Percentiles rank a stretch among this genome's conserved stretches.
Evolutionary conservation across 768 basidiomycete genomes (phyloP).

Genomic region (Lactarius evosmus): DNA sequence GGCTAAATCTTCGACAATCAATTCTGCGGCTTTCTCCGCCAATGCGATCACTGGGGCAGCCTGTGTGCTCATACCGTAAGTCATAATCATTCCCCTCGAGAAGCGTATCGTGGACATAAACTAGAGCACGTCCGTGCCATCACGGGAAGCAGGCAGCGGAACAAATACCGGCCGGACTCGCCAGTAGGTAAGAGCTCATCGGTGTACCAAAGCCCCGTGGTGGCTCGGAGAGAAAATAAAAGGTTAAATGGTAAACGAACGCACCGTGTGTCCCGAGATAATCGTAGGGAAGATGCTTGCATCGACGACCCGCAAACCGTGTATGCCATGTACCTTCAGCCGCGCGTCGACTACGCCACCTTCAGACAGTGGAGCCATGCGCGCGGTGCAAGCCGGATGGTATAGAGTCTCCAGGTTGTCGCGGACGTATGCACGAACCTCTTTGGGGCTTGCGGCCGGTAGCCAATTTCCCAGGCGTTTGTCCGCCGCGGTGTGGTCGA

Average conservation of each 20-base stretch:
- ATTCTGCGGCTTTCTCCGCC: conserved; percentile 35
- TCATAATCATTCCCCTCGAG: not conserved
- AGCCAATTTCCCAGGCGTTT: conserved; percentile 41
- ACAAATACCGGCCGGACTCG: not conserved
- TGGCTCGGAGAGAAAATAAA: not conserved
- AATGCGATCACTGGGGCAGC: conserved; percentile 32
- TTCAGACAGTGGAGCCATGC: conserved; percentile 37
- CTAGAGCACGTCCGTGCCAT: not conserved
- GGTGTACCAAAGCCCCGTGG: not conserved
- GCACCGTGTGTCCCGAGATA: conserved; percentile 45
- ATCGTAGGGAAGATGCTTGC: conserved; percentile 46
- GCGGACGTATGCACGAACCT: conserved; percentile 38
- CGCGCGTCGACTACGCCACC: conserved; percentile 45
- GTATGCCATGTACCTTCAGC: conserved; percentile 43
- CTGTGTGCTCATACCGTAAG: conserved; percentile 22
- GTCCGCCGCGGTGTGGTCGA: conserved; percentile 35
- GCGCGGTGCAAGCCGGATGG: conserved; percentile 44
- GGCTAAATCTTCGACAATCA: conserved; percentile 30
- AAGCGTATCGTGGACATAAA: not conserved
- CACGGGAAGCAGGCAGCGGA: not conserved
- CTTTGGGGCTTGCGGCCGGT: conserved; percentile 34
- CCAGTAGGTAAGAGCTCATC: not conserved
- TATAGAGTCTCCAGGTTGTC: conserved; percentile 41
- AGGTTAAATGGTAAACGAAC: conserved; percentile 20
- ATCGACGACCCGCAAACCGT: conserved; percentile 45